phyloP scores from a whole-genome alignment of 768 basidiomycete species.

The Suillus subalutaceus region DNA sequence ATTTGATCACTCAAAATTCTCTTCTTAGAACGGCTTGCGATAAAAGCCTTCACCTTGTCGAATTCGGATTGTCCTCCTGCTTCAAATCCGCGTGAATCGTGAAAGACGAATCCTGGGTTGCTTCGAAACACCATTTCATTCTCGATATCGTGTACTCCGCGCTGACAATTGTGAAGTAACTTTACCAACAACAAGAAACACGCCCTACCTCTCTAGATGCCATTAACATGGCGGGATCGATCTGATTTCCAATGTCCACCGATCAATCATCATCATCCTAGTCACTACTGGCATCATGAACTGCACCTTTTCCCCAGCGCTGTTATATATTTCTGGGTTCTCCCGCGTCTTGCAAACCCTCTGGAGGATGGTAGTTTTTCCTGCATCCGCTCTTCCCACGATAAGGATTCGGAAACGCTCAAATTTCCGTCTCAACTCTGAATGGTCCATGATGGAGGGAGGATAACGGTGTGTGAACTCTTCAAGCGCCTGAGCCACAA shows the following conservation, averaged over 20 bases:
- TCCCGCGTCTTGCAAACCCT: conserved; percentile 40
- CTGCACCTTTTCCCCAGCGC: conserved; percentile 22
- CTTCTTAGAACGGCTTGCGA: background rate
- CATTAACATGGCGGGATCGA: conserved; percentile 8
- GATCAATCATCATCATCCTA: no score
- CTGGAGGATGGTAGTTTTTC: conserved; percentile 44
- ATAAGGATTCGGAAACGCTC: conserved; percentile 41
- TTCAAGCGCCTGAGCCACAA: background rate
- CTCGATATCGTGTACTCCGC: no score
- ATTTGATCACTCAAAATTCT: no score
- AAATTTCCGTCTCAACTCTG: conserved; percentile 6
- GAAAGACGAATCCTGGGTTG: no score
- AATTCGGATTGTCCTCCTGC: background rate
- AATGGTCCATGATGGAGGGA: background rate
- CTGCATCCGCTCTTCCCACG: conserved; percentile 43
- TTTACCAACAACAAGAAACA: no score
- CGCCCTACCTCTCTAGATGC: conserved; percentile 3
- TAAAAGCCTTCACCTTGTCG: background rate
- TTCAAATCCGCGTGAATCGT: background rate
- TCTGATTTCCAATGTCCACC: conserved; percentile 2
- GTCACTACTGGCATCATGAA: background rate
- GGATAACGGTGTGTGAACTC: background rate
- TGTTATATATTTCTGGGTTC: conserved; percentile 32
- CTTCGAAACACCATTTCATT: no score
- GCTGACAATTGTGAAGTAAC: no score